Conservation (phyloP, 1,139 yeast genomes). For the Lizanozyma gosingica region DNA sequence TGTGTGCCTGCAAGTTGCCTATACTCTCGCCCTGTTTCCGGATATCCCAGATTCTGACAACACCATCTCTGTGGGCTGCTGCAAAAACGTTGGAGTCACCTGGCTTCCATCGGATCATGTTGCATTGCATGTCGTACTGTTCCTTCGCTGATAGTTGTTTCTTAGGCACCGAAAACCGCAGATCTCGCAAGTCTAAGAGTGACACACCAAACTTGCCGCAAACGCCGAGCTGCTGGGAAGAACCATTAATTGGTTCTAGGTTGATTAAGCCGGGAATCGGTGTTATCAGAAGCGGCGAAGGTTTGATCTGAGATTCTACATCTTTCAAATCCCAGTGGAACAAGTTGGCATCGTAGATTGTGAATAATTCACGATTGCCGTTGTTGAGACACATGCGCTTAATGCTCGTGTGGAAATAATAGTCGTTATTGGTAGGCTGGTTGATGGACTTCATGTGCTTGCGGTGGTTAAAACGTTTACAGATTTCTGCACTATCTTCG, state of each 20-base stretch:
- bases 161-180: conserved; percentile 26
- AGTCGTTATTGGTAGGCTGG: conserved; percentile 13
- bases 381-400: conserved; percentile 15
- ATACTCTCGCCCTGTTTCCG: conserved; percentile 48
- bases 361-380: conserved; percentile 24
- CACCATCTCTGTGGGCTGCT: conserved; percentile 53
- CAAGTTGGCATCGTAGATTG: conserved; percentile 54
- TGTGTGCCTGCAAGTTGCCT: conserved; percentile 48
- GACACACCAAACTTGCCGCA: conserved; percentile 69
- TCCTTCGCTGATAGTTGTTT: conserved; percentile 14
- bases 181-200: conserved; percentile 52
- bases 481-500: conserved; percentile 52
- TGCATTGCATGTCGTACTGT: conserved; percentile 14
- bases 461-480: conserved; percentile 66
- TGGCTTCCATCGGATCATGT: conserved; percentile 56
- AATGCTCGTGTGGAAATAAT: conserved; percentile 13
- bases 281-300: conserved; percentile 43
- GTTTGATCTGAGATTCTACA: conserved; percentile 34
- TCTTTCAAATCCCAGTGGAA: conserved; percentile 67
- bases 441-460: conserved; percentile 37
- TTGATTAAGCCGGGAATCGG: conserved; percentile 42
- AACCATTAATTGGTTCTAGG: conserved; percentile 41
- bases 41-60: conserved; percentile 68
- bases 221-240: conserved; percentile 30
- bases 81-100: conserved; percentile 53